Conservation (phyloP, 148 eudicot species). For the Vaccinium myrtillus region DNA sequence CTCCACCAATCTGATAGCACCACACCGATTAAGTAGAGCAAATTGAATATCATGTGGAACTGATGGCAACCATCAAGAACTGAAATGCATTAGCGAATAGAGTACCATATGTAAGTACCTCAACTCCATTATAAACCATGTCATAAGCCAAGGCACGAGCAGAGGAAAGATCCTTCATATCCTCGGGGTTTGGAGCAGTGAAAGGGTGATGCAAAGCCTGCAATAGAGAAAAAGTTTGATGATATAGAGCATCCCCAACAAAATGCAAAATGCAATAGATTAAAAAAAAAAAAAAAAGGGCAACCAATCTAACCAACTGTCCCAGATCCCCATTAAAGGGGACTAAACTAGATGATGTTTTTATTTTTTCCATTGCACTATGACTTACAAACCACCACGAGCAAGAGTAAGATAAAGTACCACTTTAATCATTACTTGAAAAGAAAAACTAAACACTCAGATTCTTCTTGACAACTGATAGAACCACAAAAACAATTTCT, state of each 20-base stretch:
- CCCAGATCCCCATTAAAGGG: background rate
- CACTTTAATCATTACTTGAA: background rate
- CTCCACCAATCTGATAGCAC: conserved; percentile 58
- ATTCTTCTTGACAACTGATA: background rate
- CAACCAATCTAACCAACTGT: background rate
- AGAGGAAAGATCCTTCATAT: conserved; percentile 77
- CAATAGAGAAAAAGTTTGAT: conserved; percentile 6
- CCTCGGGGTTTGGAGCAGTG: conserved; percentile 96
- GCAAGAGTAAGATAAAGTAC: background rate
- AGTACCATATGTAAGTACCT: conserved; percentile 44
- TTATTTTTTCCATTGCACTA: background rate
- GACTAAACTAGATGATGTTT: background rate
- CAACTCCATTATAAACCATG: conserved; percentile 99
- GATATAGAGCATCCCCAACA: background rate
- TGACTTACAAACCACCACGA: background rate
- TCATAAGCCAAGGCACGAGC: conserved; percentile 99
- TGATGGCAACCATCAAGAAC: conserved; percentile 1
- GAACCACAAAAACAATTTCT: background rate
- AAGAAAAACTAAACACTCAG: background rate
- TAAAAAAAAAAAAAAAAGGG: background rate
- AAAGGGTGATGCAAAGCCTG: conserved; percentile 99
- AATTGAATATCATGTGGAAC: background rate
- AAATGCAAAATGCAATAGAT: background rate
- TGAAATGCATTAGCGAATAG: background rate
- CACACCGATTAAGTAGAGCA: background rate